Conservation (phyloP, 2,329 filamentous ascomycete genomes). For the Neonectria magnoliae region DNA sequence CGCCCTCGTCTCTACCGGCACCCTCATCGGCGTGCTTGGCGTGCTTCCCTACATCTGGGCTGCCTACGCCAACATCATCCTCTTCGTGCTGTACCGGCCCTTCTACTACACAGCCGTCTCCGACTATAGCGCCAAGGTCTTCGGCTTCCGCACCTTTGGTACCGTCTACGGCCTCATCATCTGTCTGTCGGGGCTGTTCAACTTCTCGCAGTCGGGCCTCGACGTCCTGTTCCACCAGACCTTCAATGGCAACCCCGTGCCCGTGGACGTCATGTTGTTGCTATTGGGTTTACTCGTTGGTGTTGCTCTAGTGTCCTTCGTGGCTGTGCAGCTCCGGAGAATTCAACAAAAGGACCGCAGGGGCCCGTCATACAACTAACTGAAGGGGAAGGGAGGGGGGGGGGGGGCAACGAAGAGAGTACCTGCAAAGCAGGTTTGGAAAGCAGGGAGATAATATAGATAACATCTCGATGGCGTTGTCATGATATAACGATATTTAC, state of each 20-base stretch:
- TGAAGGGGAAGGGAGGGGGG: too few relatives aligned
- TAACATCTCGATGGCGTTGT: not conserved
- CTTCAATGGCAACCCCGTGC: conserved; percentile 78
- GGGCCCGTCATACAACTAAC: conserved; percentile 26
- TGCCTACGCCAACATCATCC: conserved; percentile 77
- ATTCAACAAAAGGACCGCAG: conserved; percentile 45
- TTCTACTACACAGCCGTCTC: conserved; percentile 93
- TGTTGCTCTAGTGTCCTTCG: conserved; percentile 71
- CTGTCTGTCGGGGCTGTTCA: conserved; percentile 83
- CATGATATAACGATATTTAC: not conserved
- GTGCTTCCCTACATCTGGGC: conserved; percentile 75
- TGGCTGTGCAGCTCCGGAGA: conserved; percentile 56
- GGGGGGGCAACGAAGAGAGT: too few relatives aligned
- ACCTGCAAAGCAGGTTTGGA: not conserved
- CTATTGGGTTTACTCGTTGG: conserved; percentile 71
- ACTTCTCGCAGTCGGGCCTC: conserved; percentile 83
- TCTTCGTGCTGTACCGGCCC: conserved; percentile 87
- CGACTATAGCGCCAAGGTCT: conserved; percentile 91
- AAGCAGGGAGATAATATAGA: not conserved
- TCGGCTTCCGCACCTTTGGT: conserved; percentile 90
- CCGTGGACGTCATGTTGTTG: conserved; percentile 78
- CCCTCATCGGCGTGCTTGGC: conserved; percentile 79
- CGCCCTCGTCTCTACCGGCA: conserved; percentile 76
- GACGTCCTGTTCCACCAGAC: conserved; percentile 80
- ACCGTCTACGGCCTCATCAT: conserved; percentile 95